These are phyloP conservation scores for Oryza punctata DNA, from an alignment of 176 grass and related monocot species.

Conservation along the genomic window DNA sequence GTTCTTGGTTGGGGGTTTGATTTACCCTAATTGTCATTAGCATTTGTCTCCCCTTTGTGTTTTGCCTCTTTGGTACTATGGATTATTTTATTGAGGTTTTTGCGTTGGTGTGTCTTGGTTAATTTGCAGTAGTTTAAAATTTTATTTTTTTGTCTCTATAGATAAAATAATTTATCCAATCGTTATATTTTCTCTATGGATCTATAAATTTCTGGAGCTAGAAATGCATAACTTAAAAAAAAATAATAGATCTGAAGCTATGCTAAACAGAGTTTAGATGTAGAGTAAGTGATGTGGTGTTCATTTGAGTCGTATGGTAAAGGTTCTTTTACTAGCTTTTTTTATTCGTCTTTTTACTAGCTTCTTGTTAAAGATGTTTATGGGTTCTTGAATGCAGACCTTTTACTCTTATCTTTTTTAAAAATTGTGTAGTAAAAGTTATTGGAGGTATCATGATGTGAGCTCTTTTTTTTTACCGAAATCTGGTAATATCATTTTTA, in stretches of 20 bases:
- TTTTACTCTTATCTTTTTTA: background rate
- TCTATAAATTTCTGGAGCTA: too few relatives aligned
- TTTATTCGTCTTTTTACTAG: too few relatives aligned
- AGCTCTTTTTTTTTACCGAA: background rate
- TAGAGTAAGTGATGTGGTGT: background rate
- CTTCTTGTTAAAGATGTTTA: background rate
- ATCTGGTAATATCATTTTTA: background rate
- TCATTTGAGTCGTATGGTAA: background rate
- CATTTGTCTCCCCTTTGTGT: background rate
- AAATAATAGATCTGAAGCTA: too few relatives aligned
- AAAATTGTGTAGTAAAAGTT: background rate
- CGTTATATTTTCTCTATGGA: too few relatives aligned
- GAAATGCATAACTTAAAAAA: too few relatives aligned
- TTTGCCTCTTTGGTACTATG: background rate
- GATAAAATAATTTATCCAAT: too few relatives aligned
- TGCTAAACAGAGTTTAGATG: too few relatives aligned
- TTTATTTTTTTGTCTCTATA: too few relatives aligned
- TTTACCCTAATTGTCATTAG: constrained; percentile 2
- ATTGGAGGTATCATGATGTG: background rate
- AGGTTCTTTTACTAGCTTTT: background rate
- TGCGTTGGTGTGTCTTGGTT: too few relatives aligned
- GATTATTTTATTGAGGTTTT: background rate
- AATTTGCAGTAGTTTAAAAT: too few relatives aligned
- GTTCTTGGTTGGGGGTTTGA: background rate
- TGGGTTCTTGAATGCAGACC: background rate